Evolutionary conservation across 306 rosid species (phyloP), one percentile per base, ranked within the genome.

Genomic region (Cajanus cajan): DNA sequence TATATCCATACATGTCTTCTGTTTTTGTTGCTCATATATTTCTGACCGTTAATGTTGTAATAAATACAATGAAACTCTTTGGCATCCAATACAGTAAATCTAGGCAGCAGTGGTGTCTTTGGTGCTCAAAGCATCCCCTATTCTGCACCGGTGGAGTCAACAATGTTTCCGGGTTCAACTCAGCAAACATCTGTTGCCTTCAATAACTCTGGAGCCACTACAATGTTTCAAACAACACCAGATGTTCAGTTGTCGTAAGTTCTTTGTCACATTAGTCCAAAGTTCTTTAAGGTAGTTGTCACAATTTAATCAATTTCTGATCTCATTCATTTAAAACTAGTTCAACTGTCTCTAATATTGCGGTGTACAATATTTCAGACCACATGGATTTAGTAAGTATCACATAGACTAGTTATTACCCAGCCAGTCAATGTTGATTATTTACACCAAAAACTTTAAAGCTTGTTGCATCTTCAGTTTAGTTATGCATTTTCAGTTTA

Each of bases 201-300:
- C 82, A 80, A 68, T 64, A 82, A 71, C 47, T 63, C 73, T 50
- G 83, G 62, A 82, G 68, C 80, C 14, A 52, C 58, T 69, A 48
- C 77, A 24, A 57, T 34, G 84, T 78, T 83, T 80, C 89, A 74
- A 52, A 82, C 76, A 43, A 70, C 52, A 61, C 37, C 88, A 54
- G 83, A 84, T 71, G 78, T 83, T 51, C 86, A 79, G 41, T 77
- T 59, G 47, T 39, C 19, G 98, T 93, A 87, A 93, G 97, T 87
- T 41, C 76, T 7, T 78, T 12, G 47, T 55, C 62, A 22, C 68
- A 34, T 8, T 44, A 24, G 10, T 82, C 45, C 80, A 24, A 64
- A 12, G 28, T 73, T 80, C 48, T 44, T 18, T 24, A 7, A 69
- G 51, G 58, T 50, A 81, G 51, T 50, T 22, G 76, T 57, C 25